Conservation (phyloP, 2,329 filamentous ascomycete genomes). For the Ceratocystis albifundus region DNA sequence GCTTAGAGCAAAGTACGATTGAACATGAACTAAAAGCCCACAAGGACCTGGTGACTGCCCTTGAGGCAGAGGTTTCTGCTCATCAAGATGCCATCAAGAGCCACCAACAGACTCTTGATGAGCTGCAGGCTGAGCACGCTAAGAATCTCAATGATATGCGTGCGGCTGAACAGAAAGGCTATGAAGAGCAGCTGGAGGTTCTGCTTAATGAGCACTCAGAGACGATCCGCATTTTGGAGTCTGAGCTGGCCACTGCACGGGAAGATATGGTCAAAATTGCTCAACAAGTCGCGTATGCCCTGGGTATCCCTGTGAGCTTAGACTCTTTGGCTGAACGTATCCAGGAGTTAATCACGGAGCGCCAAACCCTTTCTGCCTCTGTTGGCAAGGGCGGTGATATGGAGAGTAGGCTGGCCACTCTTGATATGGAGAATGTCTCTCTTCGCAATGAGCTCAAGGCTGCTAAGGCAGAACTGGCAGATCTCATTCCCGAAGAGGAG, state of each 20-base stretch:
- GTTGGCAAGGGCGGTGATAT: constrained; percentile 35
- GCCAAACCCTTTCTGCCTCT: constrained; percentile 36
- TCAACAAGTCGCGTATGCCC: constrained; percentile 48
- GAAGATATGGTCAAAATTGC: constrained; percentile 55
- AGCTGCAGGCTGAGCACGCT: constrained; percentile 40
- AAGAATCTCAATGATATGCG: constrained; percentile 41
- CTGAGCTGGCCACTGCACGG: constrained; percentile 52
- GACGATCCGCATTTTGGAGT: constrained; percentile 44
- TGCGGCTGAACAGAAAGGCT: constrained; percentile 40
- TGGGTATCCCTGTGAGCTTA: constrained; percentile 53
- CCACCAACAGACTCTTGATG: constrained; percentile 41
- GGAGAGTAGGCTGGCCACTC: constrained; percentile 43
- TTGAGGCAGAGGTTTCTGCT: constrained; percentile 48
- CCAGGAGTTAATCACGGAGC: constrained; percentile 42
- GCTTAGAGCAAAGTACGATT: constrained; percentile 30
- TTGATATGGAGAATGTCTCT: constrained; percentile 47
- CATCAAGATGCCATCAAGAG: constrained; percentile 48
- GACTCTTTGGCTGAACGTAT: constrained; percentile 55
- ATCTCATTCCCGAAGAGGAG: constrained; percentile 43
- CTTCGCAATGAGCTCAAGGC: constrained; percentile 52
- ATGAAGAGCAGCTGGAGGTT: constrained; percentile 46
- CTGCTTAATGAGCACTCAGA: constrained; percentile 52
- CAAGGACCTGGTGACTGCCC: constrained; percentile 38
- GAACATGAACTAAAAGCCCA: constrained; percentile 49
- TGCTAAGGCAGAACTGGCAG: constrained; percentile 43